Conservation (phyloP, 176 grass and related monocot species). For the Bothriochloa decipiens region DNA sequence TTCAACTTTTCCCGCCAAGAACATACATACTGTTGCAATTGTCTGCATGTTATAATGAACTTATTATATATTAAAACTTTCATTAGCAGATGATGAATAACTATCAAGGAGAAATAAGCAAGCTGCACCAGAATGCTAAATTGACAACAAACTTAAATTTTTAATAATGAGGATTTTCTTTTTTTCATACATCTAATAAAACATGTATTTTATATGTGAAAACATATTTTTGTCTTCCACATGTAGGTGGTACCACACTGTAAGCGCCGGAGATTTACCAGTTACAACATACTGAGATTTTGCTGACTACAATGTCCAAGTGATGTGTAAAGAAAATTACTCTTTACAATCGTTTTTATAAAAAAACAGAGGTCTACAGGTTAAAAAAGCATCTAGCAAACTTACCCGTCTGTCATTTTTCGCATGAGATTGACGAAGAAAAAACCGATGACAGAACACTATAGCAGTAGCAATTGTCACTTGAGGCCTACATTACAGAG, state of each 20-base stretch:
- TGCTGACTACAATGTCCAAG: neutral
- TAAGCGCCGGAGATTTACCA: neutral
- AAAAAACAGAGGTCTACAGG: neutral
- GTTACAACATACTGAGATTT: neutral
- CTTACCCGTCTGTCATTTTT: conserved; percentile 3
- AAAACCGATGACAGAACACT: conserved; percentile 1
- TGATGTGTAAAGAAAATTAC: neutral
- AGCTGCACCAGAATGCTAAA: neutral
- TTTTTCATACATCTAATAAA: neutral
- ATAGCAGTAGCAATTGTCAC: conserved; percentile 3
- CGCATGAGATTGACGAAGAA: neutral
- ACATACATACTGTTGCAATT: conserved; percentile 96
- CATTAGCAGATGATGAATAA: conserved; percentile 17
- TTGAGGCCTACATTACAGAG: neutral
- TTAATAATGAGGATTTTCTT: neutral
- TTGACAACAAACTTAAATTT: neutral
- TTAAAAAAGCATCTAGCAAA: neutral
- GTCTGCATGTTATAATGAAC: conserved; percentile 58
- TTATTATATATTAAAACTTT: neutral
- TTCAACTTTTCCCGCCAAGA: conserved; percentile 97
- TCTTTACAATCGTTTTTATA: neutral
- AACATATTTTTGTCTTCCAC: conserved; percentile 29
- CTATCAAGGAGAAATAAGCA: neutral
- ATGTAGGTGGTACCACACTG: neutral
- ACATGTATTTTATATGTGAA: neutral